Base-by-base conservation (phyloP, 805 yeast genomes). In the Pichia phayaonensis region DNA sequence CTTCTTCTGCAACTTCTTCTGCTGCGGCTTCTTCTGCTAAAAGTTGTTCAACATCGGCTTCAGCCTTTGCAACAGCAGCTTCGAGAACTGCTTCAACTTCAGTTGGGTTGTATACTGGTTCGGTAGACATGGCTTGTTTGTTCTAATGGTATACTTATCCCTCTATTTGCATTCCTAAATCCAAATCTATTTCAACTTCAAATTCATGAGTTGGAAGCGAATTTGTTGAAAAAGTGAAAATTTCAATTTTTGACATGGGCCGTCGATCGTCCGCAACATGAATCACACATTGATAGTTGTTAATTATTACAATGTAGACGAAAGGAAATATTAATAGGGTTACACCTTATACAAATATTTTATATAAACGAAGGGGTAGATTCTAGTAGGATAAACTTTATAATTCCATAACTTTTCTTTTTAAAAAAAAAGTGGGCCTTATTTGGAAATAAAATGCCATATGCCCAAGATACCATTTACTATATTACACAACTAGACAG, bases 401-500 rank as follows among this genome's bases (percentile, higher is more conserved):
- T n/a, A n/a, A n/a, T n/a, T n/a, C n/a, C n/a, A n/a, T n/a, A n/a
- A n/a, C n/a, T n/a, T n/a, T n/a, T n/a, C n/a, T n/a, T n/a, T n/a
- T n/a, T n/a, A n/a, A n/a, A n/a, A n/a, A n/a, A n/a, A n/a, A n/a
- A n/a, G n/a, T n/a, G n/a, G n/a, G n/a, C n/a, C n/a, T n/a, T n/a
- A n/a, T n/a, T n/a, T n/a, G n/a, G n/a, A n/a, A n/a, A n/a, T n/a
- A n/a, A n/a, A n/a, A n/a, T n/a, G n/a, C n/a, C n/a, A n/a, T n/a
- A n/a, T n/a, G n/a, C n/a, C n/a, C n/a, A n/a, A n/a, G n/a, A 8
- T 13, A 29, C 8, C 5, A 13, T 11, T 20, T 18, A 26, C 23
- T 8, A 40, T 16, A 40, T 23, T 13, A 40, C 26, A 40, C 99
- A 94, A 4, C 94, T 84, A 38, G 86, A 76, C 51, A 94, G 74